Conservation (phyloP, 2,329 filamentous ascomycete genomes). For the Colletotrichum tabaci region DNA sequence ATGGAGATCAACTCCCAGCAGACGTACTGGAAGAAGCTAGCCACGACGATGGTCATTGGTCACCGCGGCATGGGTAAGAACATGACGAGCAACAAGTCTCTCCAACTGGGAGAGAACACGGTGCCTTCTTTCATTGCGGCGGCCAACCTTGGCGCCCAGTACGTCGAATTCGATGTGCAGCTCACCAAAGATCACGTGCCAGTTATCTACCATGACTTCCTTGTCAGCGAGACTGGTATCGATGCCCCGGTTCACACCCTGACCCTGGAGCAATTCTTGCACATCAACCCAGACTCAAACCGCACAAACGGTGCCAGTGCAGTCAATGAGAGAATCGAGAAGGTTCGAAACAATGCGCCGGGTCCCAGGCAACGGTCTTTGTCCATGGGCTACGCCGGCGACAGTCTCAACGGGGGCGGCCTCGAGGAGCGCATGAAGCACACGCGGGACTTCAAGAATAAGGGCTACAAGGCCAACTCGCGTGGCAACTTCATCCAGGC, state of each 20-base stretch:
- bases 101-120: constrained; percentile 97
- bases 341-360: constrained; percentile 50
- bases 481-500: constrained; percentile 96
- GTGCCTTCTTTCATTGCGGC: constrained; percentile 96
- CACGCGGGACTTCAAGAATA: constrained; percentile 93
- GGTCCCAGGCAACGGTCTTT: constrained; percentile 64
- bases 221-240: constrained; percentile 97
- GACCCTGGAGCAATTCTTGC: constrained; percentile 94
- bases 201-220: constrained; percentile 98
- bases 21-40: constrained; percentile 96
- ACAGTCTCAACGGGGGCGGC: constrained; percentile 50
- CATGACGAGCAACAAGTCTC: constrained; percentile 82
- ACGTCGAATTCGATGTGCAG: constrained; percentile 89
- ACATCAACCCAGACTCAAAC: constrained; percentile 76
- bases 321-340: constrained; percentile 48
- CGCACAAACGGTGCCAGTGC: constrained; percentile 44
- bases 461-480: constrained; percentile 96
- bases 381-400: constrained; percentile 68
- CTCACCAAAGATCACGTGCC: constrained; percentile 99
- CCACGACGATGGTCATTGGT: constrained; percentile 86
- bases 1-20: constrained; percentile 92
- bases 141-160: constrained; percentile 88
- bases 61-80: constrained; percentile 92
- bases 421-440: constrained; percentile 94
- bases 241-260: constrained; percentile 96